These are phyloP conservation scores for Cytauxzoon felis DNA, from an alignment of 169 alveolate species.

Conservation along the genomic window DNA sequence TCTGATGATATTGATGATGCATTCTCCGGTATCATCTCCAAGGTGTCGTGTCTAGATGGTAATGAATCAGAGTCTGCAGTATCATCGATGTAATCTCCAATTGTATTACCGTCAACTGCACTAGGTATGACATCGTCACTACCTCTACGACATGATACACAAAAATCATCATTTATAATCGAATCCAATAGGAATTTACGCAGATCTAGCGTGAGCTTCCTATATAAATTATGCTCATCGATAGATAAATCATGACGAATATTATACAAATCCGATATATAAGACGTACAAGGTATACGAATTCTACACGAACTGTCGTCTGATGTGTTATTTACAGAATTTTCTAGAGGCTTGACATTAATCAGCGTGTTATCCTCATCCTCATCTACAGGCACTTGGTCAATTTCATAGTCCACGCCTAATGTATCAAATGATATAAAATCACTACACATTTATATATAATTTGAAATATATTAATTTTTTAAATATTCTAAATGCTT, in stretches of 20 bases:
- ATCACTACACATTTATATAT: background rate
- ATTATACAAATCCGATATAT: constrained; percentile 2
- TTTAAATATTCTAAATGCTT: background rate
- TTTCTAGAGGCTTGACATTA: constrained; percentile 19
- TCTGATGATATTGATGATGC: background rate
- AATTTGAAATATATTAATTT: background rate
- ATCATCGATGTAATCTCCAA: no score
- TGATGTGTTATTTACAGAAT: background rate
- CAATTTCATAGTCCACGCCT: constrained; percentile 48
- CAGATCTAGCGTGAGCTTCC: constrained; percentile 26
- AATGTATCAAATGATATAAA: constrained; percentile 20
- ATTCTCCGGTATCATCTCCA: background rate
- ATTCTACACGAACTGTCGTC: background rate
- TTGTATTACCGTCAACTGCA: background rate
- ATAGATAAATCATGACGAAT: constrained; percentile 8
- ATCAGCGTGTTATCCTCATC: constrained; percentile 45
- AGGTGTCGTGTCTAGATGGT: background rate
- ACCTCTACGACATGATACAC: constrained; percentile 20
- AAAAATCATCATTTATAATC: constrained; percentile 50
- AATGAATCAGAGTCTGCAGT: background rate
- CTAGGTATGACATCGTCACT: background rate
- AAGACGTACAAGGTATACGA: constrained; percentile 20
- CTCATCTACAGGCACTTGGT: constrained; percentile 14
- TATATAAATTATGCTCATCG: constrained; percentile 8
- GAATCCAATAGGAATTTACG: constrained; percentile 43